Evolutionary conservation across 2,329 filamentous ascomycete genomes (phyloP).

Genomic region (Colletotrichum sp.): DNA sequence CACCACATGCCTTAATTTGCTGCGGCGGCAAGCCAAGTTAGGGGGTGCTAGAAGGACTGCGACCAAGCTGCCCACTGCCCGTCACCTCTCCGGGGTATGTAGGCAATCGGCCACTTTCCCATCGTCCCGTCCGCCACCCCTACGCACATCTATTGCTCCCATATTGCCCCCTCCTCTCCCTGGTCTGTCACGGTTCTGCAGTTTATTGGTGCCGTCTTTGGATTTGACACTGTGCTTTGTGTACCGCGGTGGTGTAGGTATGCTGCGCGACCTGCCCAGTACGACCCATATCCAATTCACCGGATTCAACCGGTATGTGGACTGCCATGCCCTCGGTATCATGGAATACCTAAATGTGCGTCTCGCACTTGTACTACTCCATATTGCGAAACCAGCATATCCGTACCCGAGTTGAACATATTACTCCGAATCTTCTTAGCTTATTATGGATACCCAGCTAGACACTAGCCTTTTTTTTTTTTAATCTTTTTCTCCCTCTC

Average conservation of each 20-base stretch:
- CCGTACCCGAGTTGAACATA: not conserved
- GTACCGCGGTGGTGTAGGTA: not conserved
- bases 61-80: not conserved
- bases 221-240: not conserved
- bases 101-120: not conserved
- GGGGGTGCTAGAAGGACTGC: not conserved
- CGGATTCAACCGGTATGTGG: constrained; percentile 12
- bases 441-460: not conserved
- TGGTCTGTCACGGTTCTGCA: not conserved
- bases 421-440: too few relatives aligned
- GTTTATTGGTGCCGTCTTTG: not conserved
- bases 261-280: not conserved
- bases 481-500: not conserved
- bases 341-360: constrained; percentile 7
- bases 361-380: not conserved
- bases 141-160: not conserved
- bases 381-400: not conserved
- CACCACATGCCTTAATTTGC: not conserved
- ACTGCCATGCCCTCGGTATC: not conserved
- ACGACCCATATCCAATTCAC: not conserved
- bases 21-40: not conserved
- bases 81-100: not conserved
- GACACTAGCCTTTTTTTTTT: not conserved
- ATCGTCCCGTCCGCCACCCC: constrained; percentile 1
- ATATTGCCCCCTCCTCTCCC: not conserved